Evolutionary conservation across 352 stramenopile species (phyloP), one percentile per base, ranked within the genome.

Genomic region (Pythium myriotylum): DNA sequence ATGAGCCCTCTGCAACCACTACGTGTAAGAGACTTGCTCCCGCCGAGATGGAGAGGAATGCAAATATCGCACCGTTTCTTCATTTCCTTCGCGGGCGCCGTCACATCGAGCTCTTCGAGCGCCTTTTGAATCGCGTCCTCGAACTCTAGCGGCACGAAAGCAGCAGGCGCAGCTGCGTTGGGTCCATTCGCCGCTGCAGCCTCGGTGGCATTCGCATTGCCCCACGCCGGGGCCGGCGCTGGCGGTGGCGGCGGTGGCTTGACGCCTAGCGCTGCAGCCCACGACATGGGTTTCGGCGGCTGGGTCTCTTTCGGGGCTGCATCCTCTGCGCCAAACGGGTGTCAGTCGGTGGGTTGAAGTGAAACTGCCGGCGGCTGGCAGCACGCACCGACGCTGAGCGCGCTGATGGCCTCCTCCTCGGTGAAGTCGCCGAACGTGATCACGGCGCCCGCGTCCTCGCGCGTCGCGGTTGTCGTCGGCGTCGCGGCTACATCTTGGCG

Each of bases 391-490:
- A 65, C 59, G 12, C 20, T 20, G 33, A 69, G 52, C 29, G 48
- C 73, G n/a, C 29, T 59, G 46, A 80, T 60, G 16, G 76, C 86
- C 53, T 94, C 85, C 63, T 89, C 85, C 9, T 77, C 24, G 17
- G 85, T 88, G 35, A 94, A 94, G 56, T 94, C 85, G 33, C 85
- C 85, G 53, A 94, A 94, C 47, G 69, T 87, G 68, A 93, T 85
- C 29, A 78, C 58, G 42, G 76, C 43, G 26, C 55, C 57, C 19
- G 52, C 55, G 65, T 55, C 40, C 13, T 35, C 19, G 24, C 47
- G 8, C 8, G 54, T 26, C 35, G 58, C 45, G 0, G 45, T 39
- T 8, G 45, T 51, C 42, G 48, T 14, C 13, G 33, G 13, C 46
- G 45, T 58, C 59, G 49, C 54, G 50, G 35, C 59, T 77, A 69